Base-by-base conservation (phyloP, 306 rosid species). In the Gastrolobium bilobum region DNA sequence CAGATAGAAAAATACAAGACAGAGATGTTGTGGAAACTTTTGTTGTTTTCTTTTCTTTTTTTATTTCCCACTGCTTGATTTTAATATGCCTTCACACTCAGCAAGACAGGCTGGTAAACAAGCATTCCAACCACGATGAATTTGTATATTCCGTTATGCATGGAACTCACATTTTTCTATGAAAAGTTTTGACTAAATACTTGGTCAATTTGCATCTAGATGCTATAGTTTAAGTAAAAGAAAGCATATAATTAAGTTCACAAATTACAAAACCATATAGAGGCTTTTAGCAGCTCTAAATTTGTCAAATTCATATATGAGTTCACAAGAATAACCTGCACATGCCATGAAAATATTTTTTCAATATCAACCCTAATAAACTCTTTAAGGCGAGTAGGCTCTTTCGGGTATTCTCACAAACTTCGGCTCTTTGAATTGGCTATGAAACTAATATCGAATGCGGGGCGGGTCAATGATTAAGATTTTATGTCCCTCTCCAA, bases 31-130 rank as follows among this genome's bases (percentile, higher is more conserved):
- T 10, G 47, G 34, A 13, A 13, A 37, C 29, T 48, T 71, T 62
- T 15, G 2, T 43, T 63, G 26, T n/a, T 42, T 40, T 50, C 35
- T 61, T 53, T 65, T 4, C n/a, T 50, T 61, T 62, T 4, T 2
- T 40, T 81, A 34, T 50, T 52, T 57, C 37, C 26, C 51, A 8
- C 43, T 37, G 40, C 4, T 2, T 79, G 62, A 81, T 78, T 75
- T 83, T 38, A 68, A 83, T 81, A 83, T 76, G 87, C 48, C 60
- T 85, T 84, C 57, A 58, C 47, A 43, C 73, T 71, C 84, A 81
- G 54, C 31, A 73, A 50, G 86, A 81, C 91, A 89, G 91, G 82
- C 88, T 84, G 91, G 83, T 67, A 53, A 39, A 68, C 43, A 75
- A 85, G 86, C 79, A 80, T 79, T 79, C 76, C 75, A 83, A 71